Evolutionary conservation across 1,139 yeast species (phyloP).

Genomic region (Blastobotrys malaysiensis): DNA sequence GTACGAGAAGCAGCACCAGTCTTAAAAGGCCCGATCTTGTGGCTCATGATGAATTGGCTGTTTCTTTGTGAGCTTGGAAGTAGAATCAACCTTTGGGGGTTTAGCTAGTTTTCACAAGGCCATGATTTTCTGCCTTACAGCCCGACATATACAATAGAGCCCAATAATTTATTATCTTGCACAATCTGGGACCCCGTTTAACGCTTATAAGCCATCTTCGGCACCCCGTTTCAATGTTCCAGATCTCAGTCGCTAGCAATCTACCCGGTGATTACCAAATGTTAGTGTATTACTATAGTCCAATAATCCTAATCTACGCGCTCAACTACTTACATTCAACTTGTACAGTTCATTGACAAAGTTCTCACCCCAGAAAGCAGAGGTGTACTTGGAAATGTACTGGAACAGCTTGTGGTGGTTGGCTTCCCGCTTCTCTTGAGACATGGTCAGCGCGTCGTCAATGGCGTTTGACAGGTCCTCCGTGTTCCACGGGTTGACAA

Average conservation of each 20-base stretch:
- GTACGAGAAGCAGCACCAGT: slow-evolving; percentile 31
- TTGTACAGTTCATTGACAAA: slow-evolving; percentile 73
- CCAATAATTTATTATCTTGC: too few species aligned
- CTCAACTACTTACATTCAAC: slow-evolving; percentile 7
- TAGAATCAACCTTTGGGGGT: too few species aligned
- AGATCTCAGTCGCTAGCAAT: too few species aligned
- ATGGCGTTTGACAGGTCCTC: slow-evolving; percentile 88
- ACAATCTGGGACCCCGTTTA: too few species aligned
- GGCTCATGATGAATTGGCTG: too few species aligned
- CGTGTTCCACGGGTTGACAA: slow-evolving; percentile 97
- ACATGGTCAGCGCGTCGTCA: slow-evolving; percentile 78
- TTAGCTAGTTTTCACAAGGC: too few species aligned
- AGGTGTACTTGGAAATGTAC: slow-evolving; percentile 87
- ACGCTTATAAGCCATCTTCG: too few species aligned
- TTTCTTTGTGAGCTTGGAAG: too few species aligned
- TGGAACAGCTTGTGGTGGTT: slow-evolving; percentile 80
- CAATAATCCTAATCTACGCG: not conserved
- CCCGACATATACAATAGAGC: too few species aligned
- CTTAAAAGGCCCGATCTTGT: not conserved
- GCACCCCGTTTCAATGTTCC: too few species aligned
- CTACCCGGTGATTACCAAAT: too few species aligned
- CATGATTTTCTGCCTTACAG: too few species aligned
- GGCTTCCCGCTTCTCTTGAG: slow-evolving; percentile 67
- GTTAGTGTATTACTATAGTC: not conserved
- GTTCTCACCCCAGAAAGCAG: slow-evolving; percentile 95